These are phyloP conservation scores for Hymenotorrendiella dingleyae DNA, from an alignment of 2,329 filamentous ascomycete genomes.

Conservation along the genomic window DNA sequence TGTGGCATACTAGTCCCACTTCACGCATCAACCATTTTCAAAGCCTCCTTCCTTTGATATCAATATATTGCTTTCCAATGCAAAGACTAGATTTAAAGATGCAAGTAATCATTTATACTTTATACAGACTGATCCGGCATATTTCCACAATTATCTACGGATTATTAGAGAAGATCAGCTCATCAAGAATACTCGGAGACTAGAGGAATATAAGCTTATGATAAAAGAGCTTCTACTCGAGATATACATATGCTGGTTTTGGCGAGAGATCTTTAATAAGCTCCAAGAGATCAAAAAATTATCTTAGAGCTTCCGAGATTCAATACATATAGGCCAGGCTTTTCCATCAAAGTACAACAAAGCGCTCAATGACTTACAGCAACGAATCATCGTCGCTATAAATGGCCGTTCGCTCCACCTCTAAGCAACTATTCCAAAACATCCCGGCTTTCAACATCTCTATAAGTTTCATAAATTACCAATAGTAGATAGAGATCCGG, in stretches of 20 bases:
- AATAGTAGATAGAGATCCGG: too few species aligned
- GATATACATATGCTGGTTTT: neutral
- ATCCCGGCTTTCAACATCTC: neutral
- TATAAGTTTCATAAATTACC: too few species aligned
- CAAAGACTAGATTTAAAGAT: neutral
- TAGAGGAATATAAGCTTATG: too few species aligned
- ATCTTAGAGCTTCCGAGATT: neutral
- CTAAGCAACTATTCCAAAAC: neutral
- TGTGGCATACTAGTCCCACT: neutral
- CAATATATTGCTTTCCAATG: neutral
- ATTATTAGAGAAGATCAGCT: neutral
- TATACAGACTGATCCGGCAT: conserved; percentile 7
- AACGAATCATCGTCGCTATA: neutral
- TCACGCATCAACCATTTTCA: conserved; percentile 9
- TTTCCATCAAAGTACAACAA: neutral
- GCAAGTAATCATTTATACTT: conserved; percentile 8
- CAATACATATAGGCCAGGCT: neutral
- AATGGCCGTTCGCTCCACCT: neutral
- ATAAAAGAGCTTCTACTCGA: neutral
- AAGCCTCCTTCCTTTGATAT: conserved; percentile 5
- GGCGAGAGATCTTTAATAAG: neutral
- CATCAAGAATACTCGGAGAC: neutral
- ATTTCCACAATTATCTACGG: neutral
- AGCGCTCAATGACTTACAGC: neutral
- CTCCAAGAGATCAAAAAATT: neutral